Base-by-base conservation (phyloP, 352 stramenopile genomes). In the Elongisporangium senticosum region DNA sequence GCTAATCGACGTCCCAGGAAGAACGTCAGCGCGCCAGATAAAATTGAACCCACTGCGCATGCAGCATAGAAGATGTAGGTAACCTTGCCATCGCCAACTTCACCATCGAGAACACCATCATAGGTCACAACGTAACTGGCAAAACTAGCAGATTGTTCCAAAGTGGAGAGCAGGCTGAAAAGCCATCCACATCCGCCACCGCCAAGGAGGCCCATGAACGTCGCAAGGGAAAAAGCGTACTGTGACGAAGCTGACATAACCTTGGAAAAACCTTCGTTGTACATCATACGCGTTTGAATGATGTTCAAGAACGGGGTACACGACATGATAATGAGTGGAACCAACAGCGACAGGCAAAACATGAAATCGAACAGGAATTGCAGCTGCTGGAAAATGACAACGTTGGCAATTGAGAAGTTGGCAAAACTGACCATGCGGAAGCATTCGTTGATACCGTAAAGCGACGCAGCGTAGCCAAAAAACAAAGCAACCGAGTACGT, bases 281-380 rank as follows among this genome's bases (percentile, higher is more conserved):
- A 91, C 82, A 91, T 91, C 82, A 91, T 91, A 59, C 82, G 79
- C 52, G 82, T 89, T 67, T 91, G 82, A 54, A 91, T 89, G 22
- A 91, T 56, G 59, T 89, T 90, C 52, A 91, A 65, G 56, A 91
- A 91, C 51, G 82, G 82, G 53, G 88, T 80, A 56, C 74, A 74
- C 48, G 79, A 89, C 69, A 91, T 71, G 1, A 91, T 51, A 7
- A 91, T 52, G 4, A 91, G 68, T 20, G 79, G 79, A 39, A 91
- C 71, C 49, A 89, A 73, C 74, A 90, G 72, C 24, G 62, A 66
- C 22, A 65, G 68, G 62, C 77, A 84, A 49, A 89, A 89, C n/a
- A 87, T 62, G 57, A 91, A 89, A 64, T 91, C 82, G 50, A 89
- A 91, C 6, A 91, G 65, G 69, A 91, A 91, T 48, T 78, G 68